These are phyloP conservation scores for Yamadazyma akitaensis DNA, from an alignment of 805 yeast species.

Conservation along the genomic window DNA sequence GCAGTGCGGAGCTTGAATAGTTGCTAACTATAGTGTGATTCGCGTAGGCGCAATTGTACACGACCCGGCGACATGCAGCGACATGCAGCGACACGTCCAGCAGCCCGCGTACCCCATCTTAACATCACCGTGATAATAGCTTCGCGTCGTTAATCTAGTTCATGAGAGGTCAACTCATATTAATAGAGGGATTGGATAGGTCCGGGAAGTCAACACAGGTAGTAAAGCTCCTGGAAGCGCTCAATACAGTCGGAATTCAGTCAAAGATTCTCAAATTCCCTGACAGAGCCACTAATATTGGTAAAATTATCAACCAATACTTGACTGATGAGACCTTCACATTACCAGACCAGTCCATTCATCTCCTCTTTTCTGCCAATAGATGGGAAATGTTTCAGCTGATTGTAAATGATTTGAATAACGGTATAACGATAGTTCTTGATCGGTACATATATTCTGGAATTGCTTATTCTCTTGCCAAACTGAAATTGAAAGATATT, in stretches of 20 bases:
- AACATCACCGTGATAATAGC: too few species aligned
- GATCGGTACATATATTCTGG: slow-evolving; percentile 95
- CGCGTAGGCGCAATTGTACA: too few species aligned
- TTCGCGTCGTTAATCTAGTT: too few species aligned
- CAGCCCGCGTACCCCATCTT: too few species aligned
- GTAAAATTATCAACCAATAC: slow-evolving; percentile 72
- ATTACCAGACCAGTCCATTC: slow-evolving; percentile 77
- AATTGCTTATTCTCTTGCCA: slow-evolving; percentile 86
- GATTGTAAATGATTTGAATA: slow-evolving; percentile 42
- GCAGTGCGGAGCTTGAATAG: neutral
- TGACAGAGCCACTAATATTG: slow-evolving; percentile 79
- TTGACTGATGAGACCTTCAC: slow-evolving; percentile 48
- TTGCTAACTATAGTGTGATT: neutral
- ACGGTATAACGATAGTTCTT: slow-evolving; percentile 61
- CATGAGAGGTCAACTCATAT: slow-evolving; percentile 67
- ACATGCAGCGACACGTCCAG: too few species aligned
- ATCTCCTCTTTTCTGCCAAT: slow-evolving; percentile 85
- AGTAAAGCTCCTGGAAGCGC: slow-evolving; percentile 26
- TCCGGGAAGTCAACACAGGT: slow-evolving; percentile 92
- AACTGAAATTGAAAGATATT: slow-evolving; percentile 32
- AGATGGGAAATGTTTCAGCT: slow-evolving; percentile 77
- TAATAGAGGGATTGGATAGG: slow-evolving; percentile 91
- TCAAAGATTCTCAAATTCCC: slow-evolving; percentile 71
- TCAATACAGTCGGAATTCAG: slow-evolving; percentile 8
- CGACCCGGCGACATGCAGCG: too few species aligned